phyloP scores from a whole-genome alignment of 2,329 filamentous ascomycete species.

The Penicillium sp. region DNA sequence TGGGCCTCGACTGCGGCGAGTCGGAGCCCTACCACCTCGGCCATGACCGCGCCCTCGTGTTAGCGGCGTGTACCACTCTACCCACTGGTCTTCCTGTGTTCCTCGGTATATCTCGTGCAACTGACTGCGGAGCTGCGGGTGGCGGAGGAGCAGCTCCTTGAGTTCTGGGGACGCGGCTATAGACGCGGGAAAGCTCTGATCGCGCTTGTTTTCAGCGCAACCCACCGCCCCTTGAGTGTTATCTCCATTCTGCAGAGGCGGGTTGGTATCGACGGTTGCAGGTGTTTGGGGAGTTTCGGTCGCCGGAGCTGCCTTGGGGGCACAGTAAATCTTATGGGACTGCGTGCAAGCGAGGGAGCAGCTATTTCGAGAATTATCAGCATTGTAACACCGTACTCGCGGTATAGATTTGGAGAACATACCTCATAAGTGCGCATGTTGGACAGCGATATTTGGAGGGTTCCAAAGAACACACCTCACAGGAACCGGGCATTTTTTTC shows the following conservation, averaged over 20 bases:
- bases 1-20: conserved; percentile 31
- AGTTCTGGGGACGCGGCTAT: conserved; percentile 33
- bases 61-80: conserved; percentile 28
- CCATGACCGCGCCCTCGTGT: conserved; percentile 26
- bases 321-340: conserved; percentile 45
- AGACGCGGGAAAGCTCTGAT: conserved; percentile 11
- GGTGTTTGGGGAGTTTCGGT: conserved; percentile 14
- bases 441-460: conserved; percentile 42
- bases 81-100: conserved; percentile 43
- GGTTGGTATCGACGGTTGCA: conserved; percentile 7
- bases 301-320: conserved; percentile 26
- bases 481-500: conserved; percentile 31
- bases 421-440: conserved; percentile 40
- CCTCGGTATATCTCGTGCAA: conserved; percentile 45
- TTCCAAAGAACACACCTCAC: conserved; percentile 40
- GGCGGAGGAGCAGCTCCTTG: conserved; percentile 37
- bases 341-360: conserved; percentile 49
- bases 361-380: conserved; percentile 25
- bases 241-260: conserved; percentile 7
- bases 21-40: conserved; percentile 25
- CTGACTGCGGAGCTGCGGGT: conserved; percentile 40
- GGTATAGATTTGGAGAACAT: not conserved
- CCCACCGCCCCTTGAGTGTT: conserved; percentile 7
- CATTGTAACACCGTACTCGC: not conserved
- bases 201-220: conserved; percentile 1